Evolutionary conservation across 2,329 filamentous ascomycete species (phyloP), one percentile per base, ranked within the genome.

Genomic region (Ascochyta koolunga): DNA sequence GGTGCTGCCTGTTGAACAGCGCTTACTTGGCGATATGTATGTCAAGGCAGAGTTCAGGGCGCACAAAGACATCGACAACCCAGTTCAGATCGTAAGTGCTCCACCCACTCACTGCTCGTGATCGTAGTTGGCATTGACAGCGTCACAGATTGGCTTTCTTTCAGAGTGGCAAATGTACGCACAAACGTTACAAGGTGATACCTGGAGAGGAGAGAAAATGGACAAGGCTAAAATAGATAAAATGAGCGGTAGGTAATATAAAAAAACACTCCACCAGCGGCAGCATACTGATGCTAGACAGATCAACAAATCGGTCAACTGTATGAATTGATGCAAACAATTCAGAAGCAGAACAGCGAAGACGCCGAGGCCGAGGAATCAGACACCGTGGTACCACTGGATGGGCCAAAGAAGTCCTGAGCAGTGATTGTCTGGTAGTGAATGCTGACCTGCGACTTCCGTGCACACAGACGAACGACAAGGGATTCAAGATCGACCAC

Each of bases 151-250:
- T 66, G 95, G 93, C 1, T 99, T 99, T 75, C 81, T 99, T 64
- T 93, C 90, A 0, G 93, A 98, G 75, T 99, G 93, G 93, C 95
- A 99, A 75, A 79, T 91, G 46, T 99, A 98, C 71, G 93, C 92
- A 2, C 93, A 99, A 73, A 88, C 91, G 71, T 79, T 99, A 15
- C 93, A 98, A 70, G 93, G 93, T 0, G 89, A 96, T 47, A 75
- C 82, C 0, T 98, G 95, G 95, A 82, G 84, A 55, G 93, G 89
- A 1, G 90, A 91, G 60, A 93, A 88, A 73, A 82, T 98, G 73
- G 93, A 98, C 60, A 85, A 86, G 64, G 80, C 79, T 0, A 96
- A 96, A 76, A 80, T 98, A 50, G 88, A 91, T 56, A 97, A 96
- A 77, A 90, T 98, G 91, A 98, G 90, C 73, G 93, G 92, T 96